Conservation (phyloP, 2,329 filamentous ascomycete species). For the Talaromyces piceae region DNA sequence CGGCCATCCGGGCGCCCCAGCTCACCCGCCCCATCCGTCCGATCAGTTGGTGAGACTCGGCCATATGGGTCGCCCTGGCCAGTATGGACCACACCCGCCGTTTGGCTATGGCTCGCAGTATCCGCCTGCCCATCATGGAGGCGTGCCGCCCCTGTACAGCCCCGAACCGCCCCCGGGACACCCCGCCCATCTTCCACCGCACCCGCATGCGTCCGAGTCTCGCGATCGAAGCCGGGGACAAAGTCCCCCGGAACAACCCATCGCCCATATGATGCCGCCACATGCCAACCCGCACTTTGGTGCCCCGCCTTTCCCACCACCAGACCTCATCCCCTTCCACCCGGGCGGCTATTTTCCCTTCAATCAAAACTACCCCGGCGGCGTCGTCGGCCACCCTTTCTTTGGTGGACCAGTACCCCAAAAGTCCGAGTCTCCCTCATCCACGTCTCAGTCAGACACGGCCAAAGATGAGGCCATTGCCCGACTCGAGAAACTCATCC, state of each 20-base stretch:
- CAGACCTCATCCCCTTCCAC: conserved; percentile 34
- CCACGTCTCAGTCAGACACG: conserved; percentile 37
- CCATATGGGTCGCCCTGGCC: conserved; percentile 17
- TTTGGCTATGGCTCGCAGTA: conserved; percentile 25
- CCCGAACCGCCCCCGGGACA: conserved; percentile 22
- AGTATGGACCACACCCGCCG: conserved; percentile 20
- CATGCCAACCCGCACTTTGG: conserved; percentile 24
- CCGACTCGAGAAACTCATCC: conserved; percentile 54
- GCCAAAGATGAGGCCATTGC: conserved; percentile 50
- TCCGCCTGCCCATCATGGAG: conserved; percentile 19
- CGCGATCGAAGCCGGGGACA: conserved; percentile 24
- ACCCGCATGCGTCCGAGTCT: conserved; percentile 15
- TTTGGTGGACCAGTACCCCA: conserved; percentile 27
- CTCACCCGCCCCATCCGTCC: conserved; percentile 20
- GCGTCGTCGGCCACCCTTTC: conserved; percentile 29
- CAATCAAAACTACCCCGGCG: conserved; percentile 28
- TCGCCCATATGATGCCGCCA: conserved; percentile 21
- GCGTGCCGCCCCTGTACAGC: conserved; percentile 21
- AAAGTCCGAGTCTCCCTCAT: conserved; percentile 17
- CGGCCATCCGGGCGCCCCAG: conserved; percentile 18
- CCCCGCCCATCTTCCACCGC: conserved; percentile 20
- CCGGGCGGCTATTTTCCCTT: conserved; percentile 27
- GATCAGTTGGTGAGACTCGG: conserved; percentile 28
- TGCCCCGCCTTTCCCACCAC: conserved; percentile 23
- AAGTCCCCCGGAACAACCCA: conserved; percentile 23